Evolutionary conservation across 345 rosid species (phyloP).

Genomic region (Eucalyptus melliodora): DNA sequence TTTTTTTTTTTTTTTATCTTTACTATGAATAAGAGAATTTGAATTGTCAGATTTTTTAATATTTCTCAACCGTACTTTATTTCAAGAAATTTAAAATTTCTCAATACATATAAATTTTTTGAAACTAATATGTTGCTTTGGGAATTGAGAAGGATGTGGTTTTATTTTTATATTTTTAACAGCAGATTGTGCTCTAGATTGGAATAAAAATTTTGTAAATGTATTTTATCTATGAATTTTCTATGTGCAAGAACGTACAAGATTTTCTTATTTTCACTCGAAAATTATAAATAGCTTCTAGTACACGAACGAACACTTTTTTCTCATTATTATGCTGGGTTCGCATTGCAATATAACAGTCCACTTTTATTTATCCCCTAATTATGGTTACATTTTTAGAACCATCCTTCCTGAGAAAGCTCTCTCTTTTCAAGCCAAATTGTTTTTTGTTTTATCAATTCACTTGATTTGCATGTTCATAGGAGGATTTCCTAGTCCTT

Average conservation of each 20-base stretch:
- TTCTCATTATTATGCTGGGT: not conserved
- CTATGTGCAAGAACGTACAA: not conserved
- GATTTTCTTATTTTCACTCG: not conserved
- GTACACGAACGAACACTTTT: not conserved
- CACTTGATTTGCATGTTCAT: not conserved
- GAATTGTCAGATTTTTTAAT: not conserved
- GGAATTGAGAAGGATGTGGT: not conserved
- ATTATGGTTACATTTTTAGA: not conserved
- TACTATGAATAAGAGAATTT: not conserved
- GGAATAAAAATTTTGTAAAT: not conserved
- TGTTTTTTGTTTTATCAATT: not conserved
- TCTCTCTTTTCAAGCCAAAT: not conserved
- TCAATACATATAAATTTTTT: fast-evolving
- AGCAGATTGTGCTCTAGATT: not conserved
- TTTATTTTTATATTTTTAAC: not conserved
- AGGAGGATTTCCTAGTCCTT: not conserved
- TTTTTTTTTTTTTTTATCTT: not conserved
- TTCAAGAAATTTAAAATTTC: not conserved
- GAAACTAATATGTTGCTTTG: not conserved
- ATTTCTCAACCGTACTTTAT: not conserved
- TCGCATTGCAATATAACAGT: not conserved
- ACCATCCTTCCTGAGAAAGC: not conserved
- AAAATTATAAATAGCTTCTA: not conserved
- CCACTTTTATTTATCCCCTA: not conserved
- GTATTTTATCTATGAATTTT: not conserved